phyloP scores from a whole-genome alignment of 1,284 basidiomycete genomes.

The Ganoderma lingzhi region DNA sequence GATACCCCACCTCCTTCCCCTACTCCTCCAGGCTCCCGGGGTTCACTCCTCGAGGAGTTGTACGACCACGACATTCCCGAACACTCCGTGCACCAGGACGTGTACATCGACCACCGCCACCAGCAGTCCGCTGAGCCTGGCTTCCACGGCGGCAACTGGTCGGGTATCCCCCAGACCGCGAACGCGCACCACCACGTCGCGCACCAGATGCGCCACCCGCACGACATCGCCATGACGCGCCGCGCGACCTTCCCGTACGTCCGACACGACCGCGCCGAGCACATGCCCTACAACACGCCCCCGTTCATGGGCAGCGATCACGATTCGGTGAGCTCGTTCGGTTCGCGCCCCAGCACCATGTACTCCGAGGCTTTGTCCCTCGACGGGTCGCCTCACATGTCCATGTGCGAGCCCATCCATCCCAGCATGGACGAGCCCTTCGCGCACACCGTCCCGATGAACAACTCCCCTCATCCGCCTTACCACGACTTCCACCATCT shows the following conservation, averaged over 20 bases:
- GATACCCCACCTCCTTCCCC: conserved; percentile 44
- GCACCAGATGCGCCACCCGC: conserved; percentile 43
- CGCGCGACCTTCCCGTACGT: conserved; percentile 79
- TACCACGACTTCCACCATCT: conserved; percentile 55
- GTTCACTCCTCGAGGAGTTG: conserved; percentile 72
- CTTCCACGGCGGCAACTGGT: conserved; percentile 45
- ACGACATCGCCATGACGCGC: conserved; percentile 60
- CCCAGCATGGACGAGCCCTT: conserved; percentile 46
- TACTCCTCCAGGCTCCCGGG: conserved; percentile 49
- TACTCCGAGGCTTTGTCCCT: conserved; percentile 51
- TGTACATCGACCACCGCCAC: conserved; percentile 49
- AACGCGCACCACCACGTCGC: conserved; percentile 47
- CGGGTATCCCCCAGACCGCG: conserved; percentile 39
- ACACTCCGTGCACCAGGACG: conserved; percentile 45
- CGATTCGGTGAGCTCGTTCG: conserved; percentile 46
- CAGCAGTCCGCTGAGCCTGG: conserved; percentile 42
- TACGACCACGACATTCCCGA: conserved; percentile 58
- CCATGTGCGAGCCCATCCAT: conserved; percentile 41
- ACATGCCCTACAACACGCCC: conserved; percentile 45
- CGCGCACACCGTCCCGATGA: conserved; percentile 45
- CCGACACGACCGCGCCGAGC: conserved; percentile 64
- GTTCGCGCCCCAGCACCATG: conserved; percentile 46
- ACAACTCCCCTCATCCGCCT: conserved; percentile 54
- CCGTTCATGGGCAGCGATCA: conserved; percentile 45
- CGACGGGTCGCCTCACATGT: conserved; percentile 53